Evolutionary conservation across 2,329 filamentous ascomycete genomes (phyloP), one percentile per base, ranked within the genome.

Genomic region (Pyricularia pennisetigena): DNA sequence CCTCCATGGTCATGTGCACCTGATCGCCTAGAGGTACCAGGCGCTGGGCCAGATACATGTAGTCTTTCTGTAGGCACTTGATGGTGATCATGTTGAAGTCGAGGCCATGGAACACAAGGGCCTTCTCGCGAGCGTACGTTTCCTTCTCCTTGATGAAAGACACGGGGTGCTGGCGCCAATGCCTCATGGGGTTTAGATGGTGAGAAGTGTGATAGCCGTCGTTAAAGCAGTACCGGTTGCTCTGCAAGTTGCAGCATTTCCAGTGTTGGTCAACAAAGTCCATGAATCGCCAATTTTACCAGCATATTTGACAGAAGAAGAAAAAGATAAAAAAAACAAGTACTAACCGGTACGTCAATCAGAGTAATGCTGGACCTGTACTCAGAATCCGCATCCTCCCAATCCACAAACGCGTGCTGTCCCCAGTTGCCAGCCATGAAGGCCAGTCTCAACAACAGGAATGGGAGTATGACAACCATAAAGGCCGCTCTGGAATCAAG

Each of bases 381-480:
- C 74, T 94, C 91, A 0, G 90, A 93, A 73, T 91, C 86, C 0
- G 91, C 91, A 72, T 92, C 88, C 14, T 86, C 80, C 24, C 88
- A 85, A 73, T 94, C 91, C 7, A 94, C 90, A 71, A 94, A 88
- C 1, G 91, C 91, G 75, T 94, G 91, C 75, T 94, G 91, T 3
- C 90, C 91, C 90, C 90, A 94, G 75, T 94, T 94, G 1, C 91
- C 91, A 8, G 91, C 83, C 91, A 94, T 94, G 71, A 94, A 77
- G 0, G 88, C 91, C 23, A 92, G 72, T 0, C 91, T 84, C 77
- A 94, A 83, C 32, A 90, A 76, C 2, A 85, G 71, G 24, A 94
- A 81, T 0, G 91, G 91, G 1, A 93, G 74, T 0, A 93, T 73
- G 30, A 92, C 83, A 0, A 87, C 87, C 72, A 90, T 92, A 5